Percentiles rank a stretch among this genome's conserved stretches.
Evolutionary conservation across 176 grass and related monocot species (phyloP).

Genomic region (Oryza meyeriana): DNA sequence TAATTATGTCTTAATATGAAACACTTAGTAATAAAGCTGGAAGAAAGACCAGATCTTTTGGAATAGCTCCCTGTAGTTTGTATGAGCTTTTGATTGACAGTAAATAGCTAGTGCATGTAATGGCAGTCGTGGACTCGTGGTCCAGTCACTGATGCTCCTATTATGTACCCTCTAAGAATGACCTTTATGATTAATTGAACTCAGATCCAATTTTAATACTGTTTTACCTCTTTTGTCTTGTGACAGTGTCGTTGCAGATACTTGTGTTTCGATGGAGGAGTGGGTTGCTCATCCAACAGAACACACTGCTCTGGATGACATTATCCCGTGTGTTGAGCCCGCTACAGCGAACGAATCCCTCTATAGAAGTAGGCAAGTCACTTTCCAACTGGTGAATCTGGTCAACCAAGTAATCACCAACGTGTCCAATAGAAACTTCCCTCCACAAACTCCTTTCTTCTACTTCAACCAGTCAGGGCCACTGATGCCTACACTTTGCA

Average conservation of each 20-base stretch:
- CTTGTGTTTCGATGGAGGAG: conserved; percentile 84
- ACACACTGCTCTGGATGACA: conserved; percentile 82
- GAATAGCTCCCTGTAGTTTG: neutral
- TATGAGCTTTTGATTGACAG: neutral
- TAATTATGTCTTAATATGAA: neutral
- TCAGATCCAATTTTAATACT: neutral
- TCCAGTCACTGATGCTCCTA: neutral
- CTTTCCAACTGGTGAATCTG: conserved; percentile 70
- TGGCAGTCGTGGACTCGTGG: neutral
- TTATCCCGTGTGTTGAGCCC: conserved; percentile 76
- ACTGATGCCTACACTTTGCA: conserved; percentile 73
- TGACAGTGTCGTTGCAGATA: conserved; percentile 64
- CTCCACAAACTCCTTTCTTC: conserved; percentile 43
- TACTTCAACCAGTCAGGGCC: conserved; percentile 94
- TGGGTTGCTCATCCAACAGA: conserved; percentile 77
- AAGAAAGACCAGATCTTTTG: neutral
- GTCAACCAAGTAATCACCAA: conserved; percentile 72
- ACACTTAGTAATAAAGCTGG: neutral
- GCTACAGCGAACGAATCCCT: conserved; percentile 75
- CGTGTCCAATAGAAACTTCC: conserved; percentile 61
- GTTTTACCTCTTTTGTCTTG: neutral
- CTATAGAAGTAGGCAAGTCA: conserved; percentile 61
- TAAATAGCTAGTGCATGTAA: neutral
- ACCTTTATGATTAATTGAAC: neutral
- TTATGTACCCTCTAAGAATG: neutral